These are phyloP conservation scores for Saturnispora serradocipensis DNA, from an alignment of 805 yeast genomes.

Conservation along the genomic window DNA sequence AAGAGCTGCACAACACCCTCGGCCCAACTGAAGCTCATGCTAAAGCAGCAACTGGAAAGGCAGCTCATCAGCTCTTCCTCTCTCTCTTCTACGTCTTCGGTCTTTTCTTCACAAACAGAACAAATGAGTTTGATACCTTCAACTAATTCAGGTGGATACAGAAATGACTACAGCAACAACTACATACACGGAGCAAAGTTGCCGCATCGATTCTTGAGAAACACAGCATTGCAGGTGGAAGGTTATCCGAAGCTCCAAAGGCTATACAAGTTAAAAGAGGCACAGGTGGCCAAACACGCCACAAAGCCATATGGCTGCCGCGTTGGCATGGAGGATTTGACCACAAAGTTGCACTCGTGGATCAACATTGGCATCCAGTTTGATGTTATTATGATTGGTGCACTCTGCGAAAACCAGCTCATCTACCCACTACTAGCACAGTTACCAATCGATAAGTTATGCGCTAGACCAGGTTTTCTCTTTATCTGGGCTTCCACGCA, in stretches of 20 bases:
- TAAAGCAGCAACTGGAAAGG: neutral
- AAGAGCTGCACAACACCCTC: neutral
- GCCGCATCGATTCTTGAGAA: constrained; percentile 60
- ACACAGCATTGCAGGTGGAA: constrained; percentile 54
- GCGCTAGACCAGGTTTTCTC: constrained; percentile 79
- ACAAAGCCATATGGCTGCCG: constrained; percentile 60
- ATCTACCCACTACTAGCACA: constrained; percentile 50
- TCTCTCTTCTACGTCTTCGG: too few relatives aligned
- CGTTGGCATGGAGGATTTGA: constrained; percentile 42
- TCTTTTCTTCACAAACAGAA: neutral
- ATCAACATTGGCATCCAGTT: constrained; percentile 53
- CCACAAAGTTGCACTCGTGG: constrained; percentile 54
- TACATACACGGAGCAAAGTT: constrained; percentile 52
- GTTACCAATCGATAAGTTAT: constrained; percentile 62
- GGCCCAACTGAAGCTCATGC: neutral
- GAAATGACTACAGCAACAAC: constrained; percentile 67
- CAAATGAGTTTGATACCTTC: neutral
- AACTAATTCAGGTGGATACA: constrained; percentile 19
- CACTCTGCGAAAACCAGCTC: constrained; percentile 66
- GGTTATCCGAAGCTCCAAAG: constrained; percentile 82
- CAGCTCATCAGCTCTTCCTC: neutral
- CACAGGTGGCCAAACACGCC: constrained; percentile 45
- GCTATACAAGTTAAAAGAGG: constrained; percentile 54
- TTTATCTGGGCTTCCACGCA: constrained; percentile 83
- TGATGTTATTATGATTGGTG: constrained; percentile 90